Conservation (phyloP, 257 asterid genomes). For the Solanum corneliomulleri region DNA sequence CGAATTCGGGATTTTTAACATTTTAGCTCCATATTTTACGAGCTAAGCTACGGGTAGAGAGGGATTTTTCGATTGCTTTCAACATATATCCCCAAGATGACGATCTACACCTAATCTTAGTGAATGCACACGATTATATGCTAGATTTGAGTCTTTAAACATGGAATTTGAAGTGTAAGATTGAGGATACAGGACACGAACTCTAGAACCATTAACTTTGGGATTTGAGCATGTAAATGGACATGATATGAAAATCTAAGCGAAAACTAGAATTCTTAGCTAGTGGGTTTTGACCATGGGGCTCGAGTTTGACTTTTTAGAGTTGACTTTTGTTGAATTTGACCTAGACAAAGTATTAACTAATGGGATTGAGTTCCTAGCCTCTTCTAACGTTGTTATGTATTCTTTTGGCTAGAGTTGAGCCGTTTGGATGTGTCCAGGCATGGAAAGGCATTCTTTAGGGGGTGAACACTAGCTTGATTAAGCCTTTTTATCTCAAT, state of each 20-base stretch:
- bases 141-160: not conserved
- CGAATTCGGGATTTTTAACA: not conserved
- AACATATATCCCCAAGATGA: not conserved
- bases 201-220: not conserved
- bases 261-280: not conserved
- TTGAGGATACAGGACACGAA: not conserved
- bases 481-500: not conserved
- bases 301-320: not conserved
- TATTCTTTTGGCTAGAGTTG: not conserved
- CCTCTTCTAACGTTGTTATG: not conserved
- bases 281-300: not conserved
- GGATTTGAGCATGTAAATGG: not conserved
- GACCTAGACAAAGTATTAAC: not conserved
- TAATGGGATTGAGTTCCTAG: not conserved
- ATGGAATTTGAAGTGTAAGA: not conserved
- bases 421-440: not conserved
- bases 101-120: not conserved
- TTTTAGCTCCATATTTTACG: not conserved
- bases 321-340: not conserved
- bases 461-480: not conserved
- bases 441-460: not conserved
- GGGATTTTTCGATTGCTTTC: not conserved
- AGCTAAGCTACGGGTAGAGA: not conserved
- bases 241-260: not conserved
- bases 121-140: not conserved